These are phyloP conservation scores for Xylaria hypoxylon DNA, from an alignment of 2,329 filamentous ascomycete genomes.

Conservation along the genomic window DNA sequence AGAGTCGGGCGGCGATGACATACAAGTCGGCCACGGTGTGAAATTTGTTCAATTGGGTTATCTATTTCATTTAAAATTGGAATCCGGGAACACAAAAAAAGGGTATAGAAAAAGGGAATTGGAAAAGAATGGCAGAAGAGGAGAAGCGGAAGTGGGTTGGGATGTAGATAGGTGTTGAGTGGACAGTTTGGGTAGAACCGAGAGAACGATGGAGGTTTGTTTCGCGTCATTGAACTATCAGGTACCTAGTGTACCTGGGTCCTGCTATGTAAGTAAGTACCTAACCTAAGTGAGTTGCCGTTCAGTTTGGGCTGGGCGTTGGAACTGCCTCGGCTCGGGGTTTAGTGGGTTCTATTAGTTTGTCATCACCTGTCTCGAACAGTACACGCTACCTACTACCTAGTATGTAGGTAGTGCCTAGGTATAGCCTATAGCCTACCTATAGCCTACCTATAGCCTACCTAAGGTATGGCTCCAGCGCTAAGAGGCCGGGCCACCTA, in stretches of 20 bases:
- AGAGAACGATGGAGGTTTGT: neutral
- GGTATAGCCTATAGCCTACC: too few relatives aligned
- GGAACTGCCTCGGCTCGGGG: constrained; percentile 23
- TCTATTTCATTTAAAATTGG: neutral
- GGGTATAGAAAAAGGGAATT: neutral
- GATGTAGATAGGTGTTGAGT: too few relatives aligned
- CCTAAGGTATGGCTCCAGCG: too few relatives aligned
- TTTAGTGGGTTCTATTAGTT: too few relatives aligned
- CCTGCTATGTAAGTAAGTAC: too few relatives aligned
- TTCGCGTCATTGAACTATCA: constrained; percentile 28
- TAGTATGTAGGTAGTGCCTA: too few relatives aligned
- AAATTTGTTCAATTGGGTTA: neutral
- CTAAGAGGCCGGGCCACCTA: constrained; percentile 4
- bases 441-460: too few relatives aligned
- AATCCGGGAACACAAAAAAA: neutral
- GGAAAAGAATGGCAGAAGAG: constrained; percentile 18
- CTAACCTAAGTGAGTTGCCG: too few relatives aligned
- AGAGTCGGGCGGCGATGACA: constrained; percentile 43
- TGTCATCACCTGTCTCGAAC: too few relatives aligned
- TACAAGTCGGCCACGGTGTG: constrained; percentile 25
- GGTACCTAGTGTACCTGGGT: too few relatives aligned
- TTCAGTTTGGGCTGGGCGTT: neutral
- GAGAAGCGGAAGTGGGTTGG: neutral
- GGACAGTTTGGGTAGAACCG: neutral
- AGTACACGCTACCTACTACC: too few relatives aligned